These are phyloP conservation scores for Ceratobasidium sp. DNA, from an alignment of 1,284 basidiomycete species.

Conservation along the genomic window DNA sequence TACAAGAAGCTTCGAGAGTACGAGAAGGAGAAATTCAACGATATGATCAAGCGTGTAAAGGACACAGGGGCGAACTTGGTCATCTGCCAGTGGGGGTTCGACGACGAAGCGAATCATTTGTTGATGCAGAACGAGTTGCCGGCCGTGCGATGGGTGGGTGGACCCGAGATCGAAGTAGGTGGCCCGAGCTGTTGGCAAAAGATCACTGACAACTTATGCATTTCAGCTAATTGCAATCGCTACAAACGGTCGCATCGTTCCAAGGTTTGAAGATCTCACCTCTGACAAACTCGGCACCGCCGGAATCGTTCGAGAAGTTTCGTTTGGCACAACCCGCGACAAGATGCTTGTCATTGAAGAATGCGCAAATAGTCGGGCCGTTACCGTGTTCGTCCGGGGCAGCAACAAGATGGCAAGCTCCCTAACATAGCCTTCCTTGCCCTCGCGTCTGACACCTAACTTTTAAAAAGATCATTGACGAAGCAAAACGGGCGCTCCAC, in stretches of 20 bases:
- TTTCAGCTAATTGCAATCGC: slow-evolving; percentile 95
- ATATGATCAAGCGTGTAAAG: slow-evolving; percentile 98
- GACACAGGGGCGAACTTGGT: slow-evolving; percentile 99
- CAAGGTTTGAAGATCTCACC: slow-evolving; percentile 95
- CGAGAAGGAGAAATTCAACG: slow-evolving; percentile 94
- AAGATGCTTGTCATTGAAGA: slow-evolving; percentile 99
- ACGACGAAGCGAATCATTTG: slow-evolving; percentile 98
- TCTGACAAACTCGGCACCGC: slow-evolving; percentile 93
- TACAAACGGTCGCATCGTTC: slow-evolving; percentile 97
- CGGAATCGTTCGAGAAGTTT: slow-evolving; percentile 92
- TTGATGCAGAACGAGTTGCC: slow-evolving; percentile 98
- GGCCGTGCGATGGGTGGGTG: slow-evolving; percentile 99
- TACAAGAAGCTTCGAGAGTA: slow-evolving; percentile 96
- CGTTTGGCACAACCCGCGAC: slow-evolving; percentile 97
- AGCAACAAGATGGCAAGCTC: slow-evolving; percentile 95
- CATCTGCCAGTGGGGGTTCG: slow-evolving; percentile 99
- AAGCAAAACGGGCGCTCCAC: slow-evolving; percentile 97
- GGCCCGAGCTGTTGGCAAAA: slow-evolving; percentile 29
- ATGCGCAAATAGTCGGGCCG: slow-evolving; percentile 96
- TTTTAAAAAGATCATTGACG: slow-evolving; percentile 88
- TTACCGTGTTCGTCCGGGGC: slow-evolving; percentile 97
- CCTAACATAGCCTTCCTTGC: slow-evolving; percentile 19
- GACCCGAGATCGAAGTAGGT: slow-evolving; percentile 95
- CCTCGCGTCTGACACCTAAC: background rate
- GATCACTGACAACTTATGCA: slow-evolving; percentile 25